Base-by-base conservation (phyloP, 2,329 filamentous ascomycete genomes). In the Diplodia mutila region DNA sequence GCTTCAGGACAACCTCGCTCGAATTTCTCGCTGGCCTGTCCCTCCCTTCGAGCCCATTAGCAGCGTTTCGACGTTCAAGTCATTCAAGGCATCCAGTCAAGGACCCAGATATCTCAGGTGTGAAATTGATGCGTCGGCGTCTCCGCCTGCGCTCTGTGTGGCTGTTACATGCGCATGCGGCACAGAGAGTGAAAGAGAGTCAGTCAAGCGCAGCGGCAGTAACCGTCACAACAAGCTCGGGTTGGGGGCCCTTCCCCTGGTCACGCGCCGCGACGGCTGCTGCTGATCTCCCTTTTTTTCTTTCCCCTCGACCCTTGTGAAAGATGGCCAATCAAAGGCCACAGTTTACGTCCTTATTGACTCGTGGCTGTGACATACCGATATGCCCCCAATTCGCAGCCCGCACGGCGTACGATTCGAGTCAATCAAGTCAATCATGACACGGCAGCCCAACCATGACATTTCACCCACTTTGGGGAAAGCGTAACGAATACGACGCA, bases 211-310 rank as follows among this genome's bases (percentile, higher is more conserved):
- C 39, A 42, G 48, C 57, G 57, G 57, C 57, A 61, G 48, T 27
- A 61, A 49, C 57, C 57, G 57, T 61, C 57, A 14, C 25, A 8
- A 34, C 57, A 63, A 29, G 14, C 42, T 42, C 39, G 27, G 37
- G 23, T 34, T 49, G 32, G 18, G 37, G 55, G n/a, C n/a, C 21
- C 39, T 42, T 42, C 39, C 57, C 46, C 57, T 48, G 42, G 59
- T 63, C 59, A 63, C 59, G 59, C 59, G 57, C 55, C n/a, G 42
- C 42, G n/a, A 46, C 42, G 39, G 39, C 39, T 46, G 59, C 59
- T 63, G 59, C 59, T 49, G 59, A 63, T 63, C 59, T 63, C 59
- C 59, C 59, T 63, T 51, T 23, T 63, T 51, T 23, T 32, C 23
- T 21, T 32, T 18, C 18, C 23, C 23, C 42, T 46, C 18, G 18